Evolutionary conservation across 2,329 filamentous ascomycete genomes (phyloP), one percentile per base, ranked within the genome.

Genomic region (Diaporthe capsici): DNA sequence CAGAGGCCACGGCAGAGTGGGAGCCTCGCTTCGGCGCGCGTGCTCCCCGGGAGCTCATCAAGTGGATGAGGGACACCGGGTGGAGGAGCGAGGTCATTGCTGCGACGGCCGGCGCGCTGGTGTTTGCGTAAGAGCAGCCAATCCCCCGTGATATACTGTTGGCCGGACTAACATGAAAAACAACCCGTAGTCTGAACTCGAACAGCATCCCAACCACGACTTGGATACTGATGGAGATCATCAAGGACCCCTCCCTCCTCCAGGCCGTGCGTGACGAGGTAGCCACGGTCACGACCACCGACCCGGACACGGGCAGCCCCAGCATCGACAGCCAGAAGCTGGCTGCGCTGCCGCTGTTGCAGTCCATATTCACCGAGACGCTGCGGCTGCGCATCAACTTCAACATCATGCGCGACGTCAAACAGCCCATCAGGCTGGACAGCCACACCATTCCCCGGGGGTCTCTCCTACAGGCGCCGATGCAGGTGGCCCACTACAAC

Each of bases 291-390:
- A 57, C 51, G 22, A 22, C 22, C 13, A 31, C 25, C 12, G 57
- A 61, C 22, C 31, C 17, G 15, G 31, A 58, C 20, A 58, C 55
- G 6, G 55, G 55, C 17, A 22, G 15, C 4, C 55, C 51, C 37
- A 57, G 37, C 2, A 68, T 82, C 2, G 80, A 82, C 58, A 22
- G 61, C 0, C 58, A 73, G 7, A 78, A 78, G 63, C 63, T 83
- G 2, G n/a, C 78, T 8, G 60, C 76, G 6, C 68, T 79, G 58
- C 80, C 81, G 0, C 72, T 82, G 17, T 25, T 83, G 28, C 80
- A 82, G 42, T 81, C 81, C 0, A 57, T 83, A 8, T 82, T 77
- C 25, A 75, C 76, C 4, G 82, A 83, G 74, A 77, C 74, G 13
- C 77, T 83, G 63, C 78, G 82, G 4, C 68, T 82, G 22, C 81